Base-by-base conservation (phyloP, 2,329 filamentous ascomycete genomes). In the Corniculantispora saksenae region DNA sequence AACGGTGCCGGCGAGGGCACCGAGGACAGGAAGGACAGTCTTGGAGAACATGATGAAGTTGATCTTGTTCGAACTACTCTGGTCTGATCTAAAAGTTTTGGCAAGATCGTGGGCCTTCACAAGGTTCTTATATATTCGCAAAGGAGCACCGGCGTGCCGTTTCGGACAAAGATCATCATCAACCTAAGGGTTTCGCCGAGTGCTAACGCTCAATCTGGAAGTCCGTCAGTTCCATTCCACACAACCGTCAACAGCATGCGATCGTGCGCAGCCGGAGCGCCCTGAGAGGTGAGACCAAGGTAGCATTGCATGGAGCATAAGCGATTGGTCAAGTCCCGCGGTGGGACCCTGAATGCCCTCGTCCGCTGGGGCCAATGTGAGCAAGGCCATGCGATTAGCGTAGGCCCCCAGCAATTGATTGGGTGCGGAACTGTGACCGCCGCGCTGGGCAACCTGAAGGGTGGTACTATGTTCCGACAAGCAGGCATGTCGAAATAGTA, bases 41-140 rank as follows among this genome's bases (percentile, higher is more conserved):
- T 65, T 65, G 48, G 63, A 59, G 23, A 65, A 43, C 63, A 65
- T 65, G 63, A 25, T 61, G 63, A 60, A 27, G 23, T 50, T 45
- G 25, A 8, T 27, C 12, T 45, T 59, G 45, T 15, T 50, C 29
- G n/a, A 50, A 48, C n/a, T 25, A 19, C 40, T 63, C 32, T 64
- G 54, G 50, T 57, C 29, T 32, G 29, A 48, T 29, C 12, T 8
- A 23, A 43, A n/a, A 58, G 21, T 23, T 23, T 25, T 53, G 25
- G 17, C 32, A 19, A 35, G 43, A n/a, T 17, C 21, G 12, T n/a
- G 45, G 53, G 51, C 53, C n/a, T n/a, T 40, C 57, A 45, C 53
- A 58, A 15, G 54, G 19, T 45, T 43, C 54, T 58, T 64, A 51
- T 64, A 64, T 58, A 58, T 58, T 47, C 21, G 19, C n/a, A 1